phyloP scores from a whole-genome alignment of 768 basidiomycete genomes.

The Xerocomellus chrysenteron region DNA sequence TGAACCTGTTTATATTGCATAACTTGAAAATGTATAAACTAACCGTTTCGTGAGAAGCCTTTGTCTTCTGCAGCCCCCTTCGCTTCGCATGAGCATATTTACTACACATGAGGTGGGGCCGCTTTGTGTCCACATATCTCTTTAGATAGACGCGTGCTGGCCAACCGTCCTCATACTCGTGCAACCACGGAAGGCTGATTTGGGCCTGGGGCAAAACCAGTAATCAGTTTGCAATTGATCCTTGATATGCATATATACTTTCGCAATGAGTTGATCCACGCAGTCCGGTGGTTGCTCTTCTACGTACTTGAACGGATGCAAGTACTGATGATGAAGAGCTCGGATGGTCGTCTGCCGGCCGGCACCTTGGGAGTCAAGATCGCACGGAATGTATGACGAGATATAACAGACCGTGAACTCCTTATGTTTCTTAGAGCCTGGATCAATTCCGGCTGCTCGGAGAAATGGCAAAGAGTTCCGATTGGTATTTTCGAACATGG shows the following conservation, averaged over 20 bases:
- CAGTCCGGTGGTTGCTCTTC: constrained; percentile 11
- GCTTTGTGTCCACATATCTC: constrained; percentile 13
- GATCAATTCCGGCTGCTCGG: neutral
- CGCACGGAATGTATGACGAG: neutral
- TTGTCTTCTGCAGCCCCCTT: neutral
- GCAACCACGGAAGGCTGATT: constrained; percentile 17
- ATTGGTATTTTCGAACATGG: neutral
- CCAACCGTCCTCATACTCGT: constrained; percentile 18
- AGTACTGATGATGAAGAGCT: neutral
- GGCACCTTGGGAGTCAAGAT: neutral
- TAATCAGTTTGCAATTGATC: neutral
- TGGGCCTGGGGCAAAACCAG: constrained; percentile 3
- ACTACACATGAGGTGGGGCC: neutral
- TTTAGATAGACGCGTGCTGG: constrained; percentile 21
- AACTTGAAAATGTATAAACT: neutral
- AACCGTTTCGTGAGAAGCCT: neutral
- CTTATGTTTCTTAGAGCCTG: constrained; percentile 7
- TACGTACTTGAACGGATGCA: constrained; percentile 17
- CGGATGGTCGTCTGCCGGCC: constrained; percentile 5
- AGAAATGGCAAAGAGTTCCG: neutral
- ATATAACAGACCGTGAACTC: neutral
- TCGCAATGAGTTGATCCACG: constrained; percentile 8
- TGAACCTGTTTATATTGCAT: neutral
- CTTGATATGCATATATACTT: neutral
- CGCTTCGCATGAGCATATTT: neutral